These are phyloP conservation scores for Triangularia setosa DNA, from an alignment of 2,329 filamentous ascomycete genomes.

Conservation along the genomic window DNA sequence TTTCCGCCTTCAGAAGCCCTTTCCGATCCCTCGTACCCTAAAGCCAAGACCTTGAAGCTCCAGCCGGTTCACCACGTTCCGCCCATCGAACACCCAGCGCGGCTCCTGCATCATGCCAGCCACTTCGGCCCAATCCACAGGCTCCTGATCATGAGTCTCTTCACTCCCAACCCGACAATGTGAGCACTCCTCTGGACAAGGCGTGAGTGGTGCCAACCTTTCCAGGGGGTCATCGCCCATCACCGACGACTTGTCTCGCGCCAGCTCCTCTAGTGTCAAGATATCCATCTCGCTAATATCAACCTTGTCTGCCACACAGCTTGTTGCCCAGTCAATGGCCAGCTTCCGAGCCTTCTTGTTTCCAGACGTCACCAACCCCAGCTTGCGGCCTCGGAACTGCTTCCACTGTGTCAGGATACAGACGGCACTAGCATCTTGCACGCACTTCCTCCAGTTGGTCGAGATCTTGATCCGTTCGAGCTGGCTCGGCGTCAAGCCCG, in stretches of 20 bases:
- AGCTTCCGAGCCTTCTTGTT: slow-evolving; percentile 1
- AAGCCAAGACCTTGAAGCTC: slow-evolving; percentile 24
- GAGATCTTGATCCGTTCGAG: slow-evolving; percentile 36
- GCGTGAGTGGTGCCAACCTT: slow-evolving; percentile 18
- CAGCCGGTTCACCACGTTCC: slow-evolving; percentile 22
- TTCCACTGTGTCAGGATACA: slow-evolving; percentile 52
- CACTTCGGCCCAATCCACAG: slow-evolving; percentile 24
- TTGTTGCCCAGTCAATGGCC: not conserved
- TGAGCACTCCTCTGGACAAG: slow-evolving; percentile 15
- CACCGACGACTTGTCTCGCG: not conserved
- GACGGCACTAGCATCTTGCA: slow-evolving; percentile 42
- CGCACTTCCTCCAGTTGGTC: slow-evolving; percentile 41
- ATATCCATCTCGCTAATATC: slow-evolving; percentile 30
- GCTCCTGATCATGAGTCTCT: slow-evolving; percentile 8
- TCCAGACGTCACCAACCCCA: slow-evolving; percentile 12
- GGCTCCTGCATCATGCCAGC: slow-evolving; percentile 25
- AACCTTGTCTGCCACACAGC: not conserved
- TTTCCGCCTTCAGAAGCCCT: slow-evolving; percentile 9
- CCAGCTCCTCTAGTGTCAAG: slow-evolving; percentile 25
- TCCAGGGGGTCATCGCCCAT: slow-evolving; percentile 24
- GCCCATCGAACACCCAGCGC: slow-evolving; percentile 26
- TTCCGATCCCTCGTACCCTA: slow-evolving; percentile 22
- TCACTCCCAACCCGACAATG: slow-evolving; percentile 6
- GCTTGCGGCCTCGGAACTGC: slow-evolving; percentile 40
- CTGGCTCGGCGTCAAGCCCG: slow-evolving; percentile 29